Conservation (phyloP, 2,329 filamentous ascomycete genomes). For the Drechslerella dactyloides region DNA sequence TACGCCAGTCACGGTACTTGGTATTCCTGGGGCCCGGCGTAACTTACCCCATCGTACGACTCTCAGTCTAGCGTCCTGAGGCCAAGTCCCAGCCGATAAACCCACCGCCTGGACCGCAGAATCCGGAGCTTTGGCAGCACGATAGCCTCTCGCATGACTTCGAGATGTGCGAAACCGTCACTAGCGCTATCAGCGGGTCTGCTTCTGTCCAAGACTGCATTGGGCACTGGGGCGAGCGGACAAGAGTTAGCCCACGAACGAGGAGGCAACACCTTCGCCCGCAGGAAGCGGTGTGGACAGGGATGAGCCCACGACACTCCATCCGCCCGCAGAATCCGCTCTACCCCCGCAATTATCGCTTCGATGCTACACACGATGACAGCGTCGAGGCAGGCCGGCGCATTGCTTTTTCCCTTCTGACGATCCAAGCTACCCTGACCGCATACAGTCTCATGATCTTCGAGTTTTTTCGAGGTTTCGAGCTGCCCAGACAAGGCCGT, state of each 20-base stretch:
- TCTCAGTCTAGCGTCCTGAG: slow-evolving; percentile 41
- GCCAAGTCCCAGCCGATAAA: slow-evolving; percentile 33
- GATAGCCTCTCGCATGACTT: slow-evolving; percentile 21
- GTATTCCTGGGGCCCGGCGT: slow-evolving; percentile 12
- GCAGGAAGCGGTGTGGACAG: slow-evolving; percentile 22
- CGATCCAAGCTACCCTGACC: slow-evolving; percentile 44
- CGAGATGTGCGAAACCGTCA: slow-evolving; percentile 44
- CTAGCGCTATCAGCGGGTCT: slow-evolving; percentile 43
- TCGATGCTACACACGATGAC: no score
- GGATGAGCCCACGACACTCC: slow-evolving; percentile 33
- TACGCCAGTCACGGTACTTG: slow-evolving; percentile 13
- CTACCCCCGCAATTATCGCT: slow-evolving; percentile 41
- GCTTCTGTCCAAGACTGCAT: slow-evolving; percentile 40
- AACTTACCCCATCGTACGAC: slow-evolving; percentile 42
- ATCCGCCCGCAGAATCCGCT: slow-evolving; percentile 34
- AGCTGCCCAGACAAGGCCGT: slow-evolving; percentile 45
- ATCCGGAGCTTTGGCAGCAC: slow-evolving; percentile 41
- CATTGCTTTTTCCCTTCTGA: slow-evolving; percentile 35
- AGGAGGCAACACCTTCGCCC: slow-evolving; percentile 42
- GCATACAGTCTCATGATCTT: slow-evolving; percentile 50
- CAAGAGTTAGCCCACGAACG: not conserved
- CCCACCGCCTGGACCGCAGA: slow-evolving; percentile 36
- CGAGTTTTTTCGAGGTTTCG: slow-evolving; percentile 45
- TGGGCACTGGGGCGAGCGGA: slow-evolving; percentile 10
- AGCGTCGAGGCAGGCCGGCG: no score